Evolutionary conservation across 1,284 basidiomycete genomes (phyloP).

Genomic region (Ustilago nuda): DNA sequence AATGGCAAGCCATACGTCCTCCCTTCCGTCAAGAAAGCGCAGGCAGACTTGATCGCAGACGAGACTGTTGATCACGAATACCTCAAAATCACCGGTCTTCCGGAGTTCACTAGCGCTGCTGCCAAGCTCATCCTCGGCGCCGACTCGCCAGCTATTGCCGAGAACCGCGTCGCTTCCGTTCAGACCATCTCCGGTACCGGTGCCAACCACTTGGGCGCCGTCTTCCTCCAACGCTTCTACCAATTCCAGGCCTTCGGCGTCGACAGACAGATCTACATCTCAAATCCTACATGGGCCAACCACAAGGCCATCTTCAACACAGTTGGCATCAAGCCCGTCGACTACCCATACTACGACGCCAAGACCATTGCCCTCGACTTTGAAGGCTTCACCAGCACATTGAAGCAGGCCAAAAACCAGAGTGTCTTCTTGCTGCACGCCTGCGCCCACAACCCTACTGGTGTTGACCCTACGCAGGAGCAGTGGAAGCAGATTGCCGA

Average conservation of each 20-base stretch:
- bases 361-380: slow-evolving; percentile 90
- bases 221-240: slow-evolving; percentile 90
- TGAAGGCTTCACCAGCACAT: slow-evolving; percentile 77
- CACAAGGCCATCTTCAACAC: slow-evolving; percentile 89
- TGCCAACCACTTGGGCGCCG: slow-evolving; percentile 89
- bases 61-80: slow-evolving; percentile 90
- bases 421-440: slow-evolving; percentile 91
- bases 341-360: slow-evolving; percentile 91
- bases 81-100: slow-evolving; percentile 87
- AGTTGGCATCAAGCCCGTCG: slow-evolving; percentile 81
- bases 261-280: slow-evolving; percentile 77
- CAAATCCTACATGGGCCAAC: slow-evolving; percentile 95
- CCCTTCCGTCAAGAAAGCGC: slow-evolving; percentile 75
- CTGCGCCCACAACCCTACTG: slow-evolving; percentile 93
- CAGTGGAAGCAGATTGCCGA: slow-evolving; percentile 88
- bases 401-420: slow-evolving; percentile 74
- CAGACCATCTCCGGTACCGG: slow-evolving; percentile 92
- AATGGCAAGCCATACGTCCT: slow-evolving; percentile 71
- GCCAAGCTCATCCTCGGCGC: slow-evolving; percentile 83
- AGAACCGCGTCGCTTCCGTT: slow-evolving; percentile 71
- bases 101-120: slow-evolving; percentile 82
- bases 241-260: slow-evolving; percentile 69
- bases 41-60: slow-evolving; percentile 78
- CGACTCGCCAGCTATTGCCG: slow-evolving; percentile 79
- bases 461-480: slow-evolving; percentile 88